Base-by-base conservation (phyloP, 805 yeast species). In the Candida lessepsii region DNA sequence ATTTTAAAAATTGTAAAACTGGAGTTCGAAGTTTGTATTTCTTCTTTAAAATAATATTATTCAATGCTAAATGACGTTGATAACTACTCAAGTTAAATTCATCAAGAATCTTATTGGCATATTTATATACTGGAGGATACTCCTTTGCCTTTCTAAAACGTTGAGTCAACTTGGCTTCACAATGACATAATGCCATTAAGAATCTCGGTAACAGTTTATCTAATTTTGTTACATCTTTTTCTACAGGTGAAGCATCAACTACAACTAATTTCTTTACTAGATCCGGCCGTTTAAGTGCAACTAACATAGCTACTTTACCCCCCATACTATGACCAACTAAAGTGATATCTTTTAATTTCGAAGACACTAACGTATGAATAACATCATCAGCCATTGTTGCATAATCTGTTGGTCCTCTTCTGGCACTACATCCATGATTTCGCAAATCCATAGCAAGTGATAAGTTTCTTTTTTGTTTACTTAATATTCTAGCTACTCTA, bases 301-400 rank as follows among this genome's bases (percentile, higher is more conserved):
- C 65, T 34, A 70, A 40, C 72, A 80, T 69, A 0, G 76, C 76
- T 1, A 74, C 69, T 50, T 77, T 78, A 3, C 81, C 83, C 1
- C 86, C 86, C 76, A 80, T 71, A 14, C 81, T 77, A 51, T 75
- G 81, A 0, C 85, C 84, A 15, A 67, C 57, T 19, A 65, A 47
- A 2, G 61, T 42, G 14, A 48, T 55, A 4, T 50, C 32, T 8
- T 41, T 32, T 49, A 58, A 49, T 1, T 42, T 15, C 11, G 41
- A 30, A 9, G 56, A 50, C 25, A 60, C 47, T 2, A 75, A 46
- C 37, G 67, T 67, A 28, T 53, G 47, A 3, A 61, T 51, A 3
- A 76, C 60, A 50, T 77, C 83, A 3, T 53, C 44, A 2, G 74
- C 67, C 61, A 75, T 51, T 5, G 70, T 54, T 4, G 37, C n/a